Evolutionary conservation across 192 early-diverging fungal genomes (phyloP).

Genomic region (Podila epicladia): DNA sequence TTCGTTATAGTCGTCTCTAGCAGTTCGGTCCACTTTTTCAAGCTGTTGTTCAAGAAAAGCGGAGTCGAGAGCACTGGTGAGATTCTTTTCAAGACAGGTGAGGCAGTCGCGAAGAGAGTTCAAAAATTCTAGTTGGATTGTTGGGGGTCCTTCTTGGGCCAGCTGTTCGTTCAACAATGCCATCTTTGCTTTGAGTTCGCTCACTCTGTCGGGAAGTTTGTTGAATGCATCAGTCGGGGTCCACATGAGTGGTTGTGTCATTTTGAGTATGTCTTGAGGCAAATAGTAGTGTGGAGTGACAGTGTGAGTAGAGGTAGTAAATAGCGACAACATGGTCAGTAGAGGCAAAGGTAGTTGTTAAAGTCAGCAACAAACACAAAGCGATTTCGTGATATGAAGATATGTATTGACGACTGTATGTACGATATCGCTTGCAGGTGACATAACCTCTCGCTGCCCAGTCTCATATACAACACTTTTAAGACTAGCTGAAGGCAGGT

Average conservation of each 20-base stretch:
- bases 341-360: background rate
- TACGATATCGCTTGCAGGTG: conserved; percentile 2
- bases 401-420: conserved; percentile 3
- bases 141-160: conserved; percentile 1
- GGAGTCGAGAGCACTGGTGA: too few relatives aligned
- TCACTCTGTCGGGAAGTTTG: background rate
- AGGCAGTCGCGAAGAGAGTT: background rate
- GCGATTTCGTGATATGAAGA: conserved; percentile 2
- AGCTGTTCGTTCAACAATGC: conserved; percentile 5
- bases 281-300: too few relatives aligned
- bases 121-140: conserved; percentile 1
- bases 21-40: background rate
- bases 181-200: conserved; percentile 5
- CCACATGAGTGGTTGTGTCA: too few relatives aligned
- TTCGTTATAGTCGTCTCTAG: background rate
- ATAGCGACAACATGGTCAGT: background rate
- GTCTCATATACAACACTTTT: conserved; percentile 1
- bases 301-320: too few relatives aligned
- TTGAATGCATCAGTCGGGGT: too few relatives aligned
- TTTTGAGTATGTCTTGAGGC: too few relatives aligned
- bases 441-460: conserved; percentile 3
- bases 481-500: background rate
- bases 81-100: background rate
- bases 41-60: too few relatives aligned
- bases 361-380: background rate